Base-by-base conservation (phyloP, 805 yeast species). In the Cyberlindnera maritima region DNA sequence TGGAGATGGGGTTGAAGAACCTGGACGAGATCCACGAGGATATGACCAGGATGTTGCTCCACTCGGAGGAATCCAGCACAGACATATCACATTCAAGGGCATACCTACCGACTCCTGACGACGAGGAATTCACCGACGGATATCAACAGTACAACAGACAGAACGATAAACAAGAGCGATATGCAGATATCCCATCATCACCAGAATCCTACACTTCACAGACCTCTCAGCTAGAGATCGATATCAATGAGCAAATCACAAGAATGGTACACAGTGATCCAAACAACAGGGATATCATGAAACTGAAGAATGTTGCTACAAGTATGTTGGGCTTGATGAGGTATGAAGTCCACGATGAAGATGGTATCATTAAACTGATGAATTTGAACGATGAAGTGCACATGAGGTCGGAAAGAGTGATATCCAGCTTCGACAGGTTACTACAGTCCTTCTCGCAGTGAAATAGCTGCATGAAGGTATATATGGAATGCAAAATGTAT, bases 51-150 rank as follows among this genome's bases (percentile, higher is more conserved):
- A 9, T 44, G 25, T 31, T 44, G 4, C 21, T 38, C 14, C 23
- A 38, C 3, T 21, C 39, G 4, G 29, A 23, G 13, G 25, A 35
- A 3, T 11, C 3, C 4, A 3, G 4, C 19, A n/a, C 15, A 8
- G 15, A 38, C 15, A 17, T 17, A 17, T 6, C 10, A 21, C 23
- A 36, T 3, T 5, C n/a, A 8, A 26, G 37, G 18, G 11, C 14
- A 9, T 40, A 42, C 28, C 43, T 55, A 6, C 61, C 59, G 4
- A 58, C 60, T 0, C 60, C 62, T 1, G 41, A 48, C 4, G 60
- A 53, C 20, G 55, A 53, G 2, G 15, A 41, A 25, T 41, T 34
- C 26, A 18, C 21, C 8, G 38, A 45, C 20, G 39, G 35, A 17
- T 39, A 41, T 17, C 38, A 29, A 20, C 43, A 15, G 7, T 25